These are phyloP conservation scores for Maudiozyma saulgeensis DNA, from an alignment of 805 yeast species.

Conservation along the genomic window DNA sequence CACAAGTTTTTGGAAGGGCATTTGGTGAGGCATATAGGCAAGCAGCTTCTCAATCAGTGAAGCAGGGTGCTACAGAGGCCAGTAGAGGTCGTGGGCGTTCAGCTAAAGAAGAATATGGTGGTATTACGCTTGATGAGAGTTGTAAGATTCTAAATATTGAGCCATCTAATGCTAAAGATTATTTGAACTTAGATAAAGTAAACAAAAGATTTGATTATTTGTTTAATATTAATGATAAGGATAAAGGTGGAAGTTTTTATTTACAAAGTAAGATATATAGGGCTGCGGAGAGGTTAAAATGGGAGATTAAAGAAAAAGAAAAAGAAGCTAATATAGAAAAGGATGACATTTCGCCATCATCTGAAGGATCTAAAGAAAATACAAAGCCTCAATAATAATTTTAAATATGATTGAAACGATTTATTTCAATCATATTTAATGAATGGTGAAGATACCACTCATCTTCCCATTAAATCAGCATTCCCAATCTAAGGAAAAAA, in stretches of 20 bases:
- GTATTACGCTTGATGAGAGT: constrained; percentile 81
- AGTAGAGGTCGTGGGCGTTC: constrained; percentile 25
- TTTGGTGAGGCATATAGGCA: constrained; percentile 95
- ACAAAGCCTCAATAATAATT: background rate
- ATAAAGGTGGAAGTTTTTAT: constrained; percentile 92
- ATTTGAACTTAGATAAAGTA: constrained; percentile 47
- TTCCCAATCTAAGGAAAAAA: too few relatives aligned
- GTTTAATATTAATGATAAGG: constrained; percentile 83
- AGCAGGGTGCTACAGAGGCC: constrained; percentile 45
- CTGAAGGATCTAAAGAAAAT: background rate
- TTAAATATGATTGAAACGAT: background rate
- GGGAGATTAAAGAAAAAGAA: constrained; percentile 42
- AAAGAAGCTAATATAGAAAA: constrained; percentile 4
- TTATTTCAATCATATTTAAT: background rate
- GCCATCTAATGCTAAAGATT: constrained; percentile 38
- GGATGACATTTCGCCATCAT: background rate
- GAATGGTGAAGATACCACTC: background rate
- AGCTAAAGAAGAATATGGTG: constrained; percentile 44
- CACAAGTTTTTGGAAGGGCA: constrained; percentile 91
- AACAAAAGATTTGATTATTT: constrained; percentile 68
- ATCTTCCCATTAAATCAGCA: background rate
- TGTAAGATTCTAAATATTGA: constrained; percentile 82
- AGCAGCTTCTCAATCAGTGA: constrained; percentile 88
- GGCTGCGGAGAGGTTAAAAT: constrained; percentile 84
- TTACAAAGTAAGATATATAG: constrained; percentile 86